Evolutionary conservation across 2,329 filamentous ascomycete genomes (phyloP), one percentile per base, ranked within the genome.

Genomic region (Ceratocystiopsis sp.): DNA sequence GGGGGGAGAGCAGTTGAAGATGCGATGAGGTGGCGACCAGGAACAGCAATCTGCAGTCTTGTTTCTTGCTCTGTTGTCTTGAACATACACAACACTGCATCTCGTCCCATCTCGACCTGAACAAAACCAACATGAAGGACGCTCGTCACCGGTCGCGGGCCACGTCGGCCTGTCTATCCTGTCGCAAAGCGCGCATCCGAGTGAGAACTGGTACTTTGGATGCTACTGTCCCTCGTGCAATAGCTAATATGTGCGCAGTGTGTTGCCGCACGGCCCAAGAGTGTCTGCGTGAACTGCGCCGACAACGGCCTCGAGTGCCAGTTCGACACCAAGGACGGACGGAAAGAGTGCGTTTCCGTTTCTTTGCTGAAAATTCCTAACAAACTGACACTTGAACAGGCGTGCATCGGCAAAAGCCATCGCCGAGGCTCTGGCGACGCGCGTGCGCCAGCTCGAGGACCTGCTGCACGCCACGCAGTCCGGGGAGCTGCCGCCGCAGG

Each of bases 141-240:
- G 41, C 41, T 17, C 41, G 41, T 12, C 41, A 42, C n/a, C 41
- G 41, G 13, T 42, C 41, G 12, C 41, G 41, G 41, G 41, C 41
- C 41, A 42, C 21, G 21, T 35, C 41, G 14, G 41, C 41, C 21
- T 42, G 41, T 38, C 41, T 42, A 12, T 25, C 41, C 13, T 42
- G 41, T 16, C 41, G 41, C 21, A 42, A 42, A 16, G 41, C 41
- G 25, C 41, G 41, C 25, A 38, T 42, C 16, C 41, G 41, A 15
- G 41, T 42, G 25, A 21, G 37, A 21, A 13, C 37, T 34, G 10
- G 11, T 18, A 32, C 32, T 2, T 32, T 40, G 3, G 3, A 11
- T 35, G 4, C 32, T 35, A n/a, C n/a, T n/a, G n/a, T n/a, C n/a
- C 17, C 4, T 35, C 14, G 14, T 15, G 21, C 21, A 4, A 21